phyloP scores from a whole-genome alignment of 2,329 filamentous ascomycete genomes.

The Paecilomyces dactylethromorphus region DNA sequence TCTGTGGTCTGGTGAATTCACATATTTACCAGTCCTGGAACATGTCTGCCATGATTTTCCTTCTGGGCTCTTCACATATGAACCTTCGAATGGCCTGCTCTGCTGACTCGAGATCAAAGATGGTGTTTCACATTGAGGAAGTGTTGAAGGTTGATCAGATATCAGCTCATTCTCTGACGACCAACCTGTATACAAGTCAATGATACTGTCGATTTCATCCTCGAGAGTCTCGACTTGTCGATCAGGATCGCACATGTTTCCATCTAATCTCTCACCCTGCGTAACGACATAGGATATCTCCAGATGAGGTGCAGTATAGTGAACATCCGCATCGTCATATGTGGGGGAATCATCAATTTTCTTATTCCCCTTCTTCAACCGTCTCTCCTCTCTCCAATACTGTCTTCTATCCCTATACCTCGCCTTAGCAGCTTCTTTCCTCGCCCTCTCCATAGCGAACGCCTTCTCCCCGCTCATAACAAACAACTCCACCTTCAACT shows the following conservation, averaged over 20 bases:
- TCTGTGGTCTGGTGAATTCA: not conserved
- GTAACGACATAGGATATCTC: not conserved
- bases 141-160: not conserved
- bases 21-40: not conserved
- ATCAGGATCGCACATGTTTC: not conserved
- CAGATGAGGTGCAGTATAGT: not conserved
- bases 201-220: not conserved
- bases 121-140: not conserved
- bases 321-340: not conserved
- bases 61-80: not conserved
- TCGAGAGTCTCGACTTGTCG: not conserved
- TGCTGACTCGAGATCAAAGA: not conserved
- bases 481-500: not conserved
- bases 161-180: not conserved
- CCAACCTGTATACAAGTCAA: not conserved
- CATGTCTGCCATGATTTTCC: not conserved
- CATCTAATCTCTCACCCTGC: not conserved
- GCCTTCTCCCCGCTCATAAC: not conserved
- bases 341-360: not conserved
- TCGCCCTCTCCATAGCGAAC: not conserved
- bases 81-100: not conserved
- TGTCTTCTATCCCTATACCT: not conserved
- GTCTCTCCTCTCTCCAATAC: not conserved
- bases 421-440: not conserved
- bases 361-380: not conserved